Evolutionary conservation across 305 asterid species (phyloP), one percentile per base, ranked within the genome.

Genomic region (Fraxinus velutina): DNA sequence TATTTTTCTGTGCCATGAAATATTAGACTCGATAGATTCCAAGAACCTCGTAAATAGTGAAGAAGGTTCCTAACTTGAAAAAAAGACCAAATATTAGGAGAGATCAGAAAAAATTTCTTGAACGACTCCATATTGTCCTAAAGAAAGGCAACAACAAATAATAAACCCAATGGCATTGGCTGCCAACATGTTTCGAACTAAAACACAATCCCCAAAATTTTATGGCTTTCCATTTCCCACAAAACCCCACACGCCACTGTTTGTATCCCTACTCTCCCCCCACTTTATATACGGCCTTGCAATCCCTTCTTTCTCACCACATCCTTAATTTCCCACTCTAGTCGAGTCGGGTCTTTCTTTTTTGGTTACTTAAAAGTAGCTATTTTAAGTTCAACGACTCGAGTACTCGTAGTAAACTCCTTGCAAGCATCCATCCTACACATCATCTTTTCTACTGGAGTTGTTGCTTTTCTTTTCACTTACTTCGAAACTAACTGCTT

Each of bases 171-270:
- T 36, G 85, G 85, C 66, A 34, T 62, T 79, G 86, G 87, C 78
- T 84, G 87, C 86, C 83, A 75, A 64, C 82, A 85, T 85, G 83
- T 77, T 78, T 68, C 78, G 76, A 24, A 13, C 81, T 29, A 74
- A 36, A 78, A 52, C 88, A 79, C 87, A 47, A 9, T 80, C 81
- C 76, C 72, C 78, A 22, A 80, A 66, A 85, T 72, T 24, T 78
- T 29, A 33, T 39, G 82, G 78, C 86, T 81, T 85, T 71, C 77
- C 83, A 34, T 74, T 82, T 73, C 82, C 87, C 85, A 83, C 80
- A 76, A 88, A 80, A 84, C 77, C 83, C 91, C 91, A 87, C 93
- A 88, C 85, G 90, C 75, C 24, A 33, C 60, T 79, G 71, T 79
- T 5, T 78, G 52, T 75, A 55, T 17, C 66, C 66, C 66, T 17